These are phyloP conservation scores for Schizonepeta tenuifolia DNA, from an alignment of 257 asterid species.

Conservation along the genomic window DNA sequence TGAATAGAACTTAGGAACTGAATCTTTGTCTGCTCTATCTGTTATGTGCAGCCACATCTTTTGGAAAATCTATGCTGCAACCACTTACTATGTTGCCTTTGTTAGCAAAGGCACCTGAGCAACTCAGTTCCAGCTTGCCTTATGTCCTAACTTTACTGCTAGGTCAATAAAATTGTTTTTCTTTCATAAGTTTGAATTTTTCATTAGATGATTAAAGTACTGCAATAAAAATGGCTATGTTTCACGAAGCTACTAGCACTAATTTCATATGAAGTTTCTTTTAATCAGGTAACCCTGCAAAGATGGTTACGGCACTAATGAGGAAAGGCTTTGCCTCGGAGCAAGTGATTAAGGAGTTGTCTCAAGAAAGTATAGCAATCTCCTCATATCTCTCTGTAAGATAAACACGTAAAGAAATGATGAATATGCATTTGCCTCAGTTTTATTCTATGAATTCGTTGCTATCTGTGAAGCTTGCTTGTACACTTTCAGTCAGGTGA, in stretches of 20 bases:
- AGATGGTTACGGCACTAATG: conserved; percentile 46
- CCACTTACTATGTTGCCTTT: conserved; percentile 45
- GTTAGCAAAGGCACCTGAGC: conserved; percentile 53
- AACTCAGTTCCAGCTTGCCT: conserved; percentile 49
- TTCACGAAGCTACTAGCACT: not conserved
- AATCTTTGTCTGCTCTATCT: conserved; percentile 12
- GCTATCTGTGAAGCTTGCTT: not conserved
- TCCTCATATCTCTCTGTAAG: conserved; percentile 72
- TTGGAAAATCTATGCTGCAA: conserved; percentile 44
- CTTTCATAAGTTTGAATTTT: not conserved
- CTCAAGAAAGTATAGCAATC: conserved; percentile 49
- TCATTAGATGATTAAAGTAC: not conserved
- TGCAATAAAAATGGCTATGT: not conserved
- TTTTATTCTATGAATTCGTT: not conserved
- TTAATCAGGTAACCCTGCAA: conserved; percentile 58
- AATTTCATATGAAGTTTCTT: not conserved
- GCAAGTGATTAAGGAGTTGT: conserved; percentile 51
- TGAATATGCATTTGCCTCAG: not conserved
- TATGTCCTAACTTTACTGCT: conserved; percentile 49
- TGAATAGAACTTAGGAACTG: conserved; percentile 5
- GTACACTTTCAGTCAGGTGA: not conserved
- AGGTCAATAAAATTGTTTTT: conserved; percentile 47
- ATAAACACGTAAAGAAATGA: not conserved
- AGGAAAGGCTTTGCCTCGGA: conserved; percentile 53
- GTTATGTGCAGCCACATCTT: conserved; percentile 64